Evolutionary conservation across 1,284 basidiomycete genomes (phyloP), one percentile per base, ranked within the genome.

Genomic region (Cerioporus squamosus): DNA sequence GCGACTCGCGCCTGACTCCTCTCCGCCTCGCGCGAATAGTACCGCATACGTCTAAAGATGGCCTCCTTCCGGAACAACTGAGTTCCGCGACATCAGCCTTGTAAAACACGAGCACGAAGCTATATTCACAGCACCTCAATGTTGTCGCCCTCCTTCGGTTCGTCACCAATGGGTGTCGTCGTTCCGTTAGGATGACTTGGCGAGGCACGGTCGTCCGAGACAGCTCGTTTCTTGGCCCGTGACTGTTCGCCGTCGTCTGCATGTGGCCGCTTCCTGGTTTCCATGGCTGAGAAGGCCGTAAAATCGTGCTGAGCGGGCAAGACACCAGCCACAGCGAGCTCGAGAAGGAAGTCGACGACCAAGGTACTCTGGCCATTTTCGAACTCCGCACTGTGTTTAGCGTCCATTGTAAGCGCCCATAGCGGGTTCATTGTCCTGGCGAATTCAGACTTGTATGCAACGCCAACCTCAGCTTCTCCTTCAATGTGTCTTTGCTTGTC

Each of bases 41-140:
- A 87, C 69, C 85, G 90, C 94, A 98, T 95, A 62, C 94, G 84
- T 48, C 95, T 83, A 74, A 88, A 97, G 51, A 98, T 91, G 43
- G 95, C 95, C 71, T 96, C 94, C 76, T 98, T 97, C 59, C 93
- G 88, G 56, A 72, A 74, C 50, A 68, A 49, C 72, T 74, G 29
- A 24, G 45, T n/a, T 8, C 2, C 14, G 6, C 1, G 18, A 33
- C 12, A 44, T 53, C 48, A 15, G 22, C 14, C 24, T 15, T n/a
- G 23, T 18, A 15, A 12, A 38, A 15, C 26, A 72, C 90, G 90
- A 20, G 80, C 75, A 89, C 93, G 64, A 33, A 61, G 48, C 10
- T 63, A 47, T 60, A 17, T 29, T 36, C 48, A 55, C 39, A 48
- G 55, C 76, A 91, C 91, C 86, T 93, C 91, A 61, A 93, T 79